Base-by-base conservation (phyloP, 192 early-diverging fungal species). In the Coemansia pectinata region DNA sequence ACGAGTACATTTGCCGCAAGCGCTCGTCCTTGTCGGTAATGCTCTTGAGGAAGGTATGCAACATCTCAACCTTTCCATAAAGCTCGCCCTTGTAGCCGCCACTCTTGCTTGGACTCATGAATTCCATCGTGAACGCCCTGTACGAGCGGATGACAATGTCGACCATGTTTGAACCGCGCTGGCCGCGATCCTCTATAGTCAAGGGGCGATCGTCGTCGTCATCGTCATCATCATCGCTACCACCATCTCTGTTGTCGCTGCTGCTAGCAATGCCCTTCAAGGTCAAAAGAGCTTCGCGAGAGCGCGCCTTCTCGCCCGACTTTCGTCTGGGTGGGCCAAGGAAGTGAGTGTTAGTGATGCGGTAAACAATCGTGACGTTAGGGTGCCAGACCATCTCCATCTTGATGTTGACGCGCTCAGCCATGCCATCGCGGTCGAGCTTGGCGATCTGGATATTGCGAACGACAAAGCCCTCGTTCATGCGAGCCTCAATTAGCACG, bases 331-430 rank as follows among this genome's bases (percentile, higher is more conserved):
- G 58, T 17, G 48, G 69, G 36, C 58, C 52, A 12, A 48, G 17
- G 27, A 77, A 69, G 39, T 79, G 63, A 33, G 69, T 67, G 66
- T 79, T 84, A 36, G 83, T 87, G 41, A 92, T 88, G 62, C 86
- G 83, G 76, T 94, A 94, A 48, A 92, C 87, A 14, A 94, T 81
- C 1, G 86, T 91, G 42, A 94, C 85, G 69, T 91, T 90, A 9
- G 91, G 90, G 38, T 90, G 86, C 90, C 90, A 92, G 11, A 88
- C 83, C 50, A 92, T 63, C 21, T 87, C 81, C 77, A 94, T 77
- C n/a, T 80, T 86, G 50, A 92, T 81, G 29, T 78, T 77, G n/a
- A 91, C 81, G 23, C 86, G 80, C 76, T 91, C 77, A 11, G 65
- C 47, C 15, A 62, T 15, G 36, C 62, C 69, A n/a, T 72, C 74